Evolutionary conservation across 2,329 filamentous ascomycete species (phyloP), one percentile per base, ranked within the genome.

Genomic region (Zymoseptoria pseudotritici): DNA sequence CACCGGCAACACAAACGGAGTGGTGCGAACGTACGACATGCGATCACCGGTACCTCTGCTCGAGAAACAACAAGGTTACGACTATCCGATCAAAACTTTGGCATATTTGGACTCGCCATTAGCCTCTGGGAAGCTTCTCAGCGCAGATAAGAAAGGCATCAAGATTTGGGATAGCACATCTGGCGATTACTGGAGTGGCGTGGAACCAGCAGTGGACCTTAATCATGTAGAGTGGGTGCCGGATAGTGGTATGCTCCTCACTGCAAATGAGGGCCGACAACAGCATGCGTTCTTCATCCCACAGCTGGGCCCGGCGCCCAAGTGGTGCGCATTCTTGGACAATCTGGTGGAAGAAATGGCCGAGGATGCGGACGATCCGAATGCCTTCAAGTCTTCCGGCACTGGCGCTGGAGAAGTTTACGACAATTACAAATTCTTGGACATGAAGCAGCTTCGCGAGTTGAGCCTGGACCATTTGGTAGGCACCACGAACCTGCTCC

Each of bases 261-360:
- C 93, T 3, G 94, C 95, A 49, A 99, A 99, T 71, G 94, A 99
- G 78, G 95, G 94, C 60, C 87, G 91, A 68, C 91, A 96, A 66
- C 92, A 97, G 72, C 92, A 97, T 74, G 86, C 91, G 0, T 97
- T 97, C 78, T 94, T 97, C 73, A 89, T 97, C 56, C 93, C 93
- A 2, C 91, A 96, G 70, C 83, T 97, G 21, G 94, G 94, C 1
- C 91, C 93, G 0, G 92, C 94, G 1, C 95, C 94, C 0, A 90
- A 86, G 70, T 99, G 94, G 94, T 97, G 94, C 72, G 87, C 89
- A 2, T 97, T 97, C 84, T 79, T 99, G 63, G 95, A 99, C 76
- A 97, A 95, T 70, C 85, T 99, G 70, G 94, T 97, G 9, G 94
- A 99, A 78, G 95, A 99, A 76, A 97, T 99, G 91, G 93, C 93